Evolutionary conservation across 441 rosid genomes (phyloP), one percentile per base, ranked within the genome.

Genomic region (Gossypium aridum): DNA sequence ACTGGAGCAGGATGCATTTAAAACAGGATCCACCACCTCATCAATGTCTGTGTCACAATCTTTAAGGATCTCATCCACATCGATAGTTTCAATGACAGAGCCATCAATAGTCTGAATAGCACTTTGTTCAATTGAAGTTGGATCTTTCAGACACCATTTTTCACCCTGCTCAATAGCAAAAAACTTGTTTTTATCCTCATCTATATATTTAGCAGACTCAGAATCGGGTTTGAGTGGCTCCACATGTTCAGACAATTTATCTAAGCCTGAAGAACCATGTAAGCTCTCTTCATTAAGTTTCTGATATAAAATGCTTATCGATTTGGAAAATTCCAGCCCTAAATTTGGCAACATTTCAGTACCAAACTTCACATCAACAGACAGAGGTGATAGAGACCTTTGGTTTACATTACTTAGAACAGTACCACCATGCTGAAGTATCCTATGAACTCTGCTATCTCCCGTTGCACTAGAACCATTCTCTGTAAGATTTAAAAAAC

Each of bases 261-360:
- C 80, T 74, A 20, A 75, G 67, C 77, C 81, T 62, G 81, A 73
- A 22, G 87, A 74, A 60, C 73, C 75, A 56, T 77, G 73, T 73
- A 75, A 80, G 77, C 75, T 83, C 78, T 68, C 87, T 70, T 88
- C 93, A 74, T 82, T 75, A 43, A 91, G 83, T 80, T 90, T 93
- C 83, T 89, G 86, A 77, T 84, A 88, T 23, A 89, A 86, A 78
- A 80, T 79, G 66, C 79, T 83, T 12, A 86, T 75, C 9, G 95
- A 91, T 71, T 82, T 78, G 4, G 93, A 83, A 76, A 93, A 91
- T 76, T 89, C 96, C 64, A 84, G 65, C 34, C 86, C 87, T 25
- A 79, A 72, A 69, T 77, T 76, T 28, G 87, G 86, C 13, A 89
- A 79, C 82, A 84, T 81, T 78, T 87, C 90, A 73, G 83, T 77